These are phyloP conservation scores for Lobulomyces angularis DNA, from an alignment of 192 early-diverging fungal species.

Conservation along the genomic window DNA sequence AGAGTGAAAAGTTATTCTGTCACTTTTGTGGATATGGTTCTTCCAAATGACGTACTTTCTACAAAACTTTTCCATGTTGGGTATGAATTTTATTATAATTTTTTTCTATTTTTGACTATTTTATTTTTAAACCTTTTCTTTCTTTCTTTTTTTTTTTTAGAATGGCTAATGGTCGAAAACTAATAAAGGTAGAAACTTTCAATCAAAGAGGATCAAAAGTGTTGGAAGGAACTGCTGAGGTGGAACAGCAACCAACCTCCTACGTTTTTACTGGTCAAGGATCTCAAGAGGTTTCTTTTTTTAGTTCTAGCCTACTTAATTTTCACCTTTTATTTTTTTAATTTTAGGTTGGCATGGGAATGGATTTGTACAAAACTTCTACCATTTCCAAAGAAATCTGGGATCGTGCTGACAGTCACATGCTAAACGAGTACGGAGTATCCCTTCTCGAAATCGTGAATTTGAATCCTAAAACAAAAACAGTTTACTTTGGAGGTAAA, in stretches of 20 bases:
- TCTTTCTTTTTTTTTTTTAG: too few species aligned
- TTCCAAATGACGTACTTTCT: constrained; percentile 76
- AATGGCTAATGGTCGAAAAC: constrained; percentile 92
- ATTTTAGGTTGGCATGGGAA: constrained; percentile 92
- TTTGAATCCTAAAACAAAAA: constrained; percentile 66
- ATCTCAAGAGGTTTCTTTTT: constrained; percentile 91
- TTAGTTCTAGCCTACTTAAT: too few species aligned
- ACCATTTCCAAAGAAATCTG: constrained; percentile 74
- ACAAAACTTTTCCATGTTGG: constrained; percentile 85
- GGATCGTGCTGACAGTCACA: constrained; percentile 82
- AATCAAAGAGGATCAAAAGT: constrained; percentile 77
- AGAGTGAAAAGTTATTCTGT: constrained; percentile 77
- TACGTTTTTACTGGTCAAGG: constrained; percentile 96
- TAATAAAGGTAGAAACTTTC: constrained; percentile 79
- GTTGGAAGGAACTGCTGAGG: constrained; percentile 79
- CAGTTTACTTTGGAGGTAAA: constrained; percentile 78
- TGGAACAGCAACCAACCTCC: constrained; percentile 79
- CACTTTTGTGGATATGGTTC: constrained; percentile 85
- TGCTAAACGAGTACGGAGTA: constrained; percentile 72
- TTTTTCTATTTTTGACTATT: too few species aligned
- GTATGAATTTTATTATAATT: too few species aligned
- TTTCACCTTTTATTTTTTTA: too few species aligned
- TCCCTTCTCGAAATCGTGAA: constrained; percentile 86
- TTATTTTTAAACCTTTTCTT: too few species aligned
- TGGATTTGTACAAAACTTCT: constrained; percentile 77